Evolutionary conservation across 2,329 filamentous ascomycete species (phyloP).

Genomic region (Colletotrichum kahawae): DNA sequence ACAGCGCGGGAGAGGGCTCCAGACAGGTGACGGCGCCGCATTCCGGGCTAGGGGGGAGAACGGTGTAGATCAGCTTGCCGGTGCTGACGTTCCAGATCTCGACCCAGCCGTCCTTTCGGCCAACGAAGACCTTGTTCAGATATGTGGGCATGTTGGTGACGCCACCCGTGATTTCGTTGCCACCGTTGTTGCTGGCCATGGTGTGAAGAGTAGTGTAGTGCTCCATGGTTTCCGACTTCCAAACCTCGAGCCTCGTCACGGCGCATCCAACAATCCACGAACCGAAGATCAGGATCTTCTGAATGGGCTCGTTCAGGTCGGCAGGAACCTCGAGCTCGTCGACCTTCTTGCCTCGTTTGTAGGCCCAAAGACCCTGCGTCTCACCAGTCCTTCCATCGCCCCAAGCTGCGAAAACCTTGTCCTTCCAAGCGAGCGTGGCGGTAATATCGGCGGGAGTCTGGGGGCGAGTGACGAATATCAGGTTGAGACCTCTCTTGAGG

Average conservation of each 20-base stretch:
- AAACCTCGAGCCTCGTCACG: constrained; percentile 80
- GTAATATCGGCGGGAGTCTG: constrained; percentile 88
- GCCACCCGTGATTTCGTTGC: constrained; percentile 75
- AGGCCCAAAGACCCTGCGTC: constrained; percentile 81
- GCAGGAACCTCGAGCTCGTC: constrained; percentile 73
- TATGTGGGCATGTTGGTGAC: constrained; percentile 92
- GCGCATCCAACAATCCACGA: constrained; percentile 89
- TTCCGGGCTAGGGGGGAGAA: constrained; percentile 75
- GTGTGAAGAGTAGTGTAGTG: constrained; percentile 87
- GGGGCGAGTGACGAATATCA: constrained; percentile 91
- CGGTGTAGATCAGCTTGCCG: constrained; percentile 87
- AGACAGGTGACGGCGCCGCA: constrained; percentile 87
- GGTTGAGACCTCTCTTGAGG: constrained; percentile 83
- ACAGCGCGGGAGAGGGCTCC: constrained; percentile 82
- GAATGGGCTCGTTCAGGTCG: constrained; percentile 73
- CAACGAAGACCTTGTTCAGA: constrained; percentile 94
- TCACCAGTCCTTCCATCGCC: constrained; percentile 62
- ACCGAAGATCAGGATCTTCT: constrained; percentile 81
- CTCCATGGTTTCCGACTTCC: constrained; percentile 82
- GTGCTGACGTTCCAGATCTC: constrained; percentile 99
- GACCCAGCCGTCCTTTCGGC: constrained; percentile 83
- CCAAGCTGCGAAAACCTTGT: constrained; percentile 89
- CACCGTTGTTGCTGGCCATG: constrained; percentile 58
- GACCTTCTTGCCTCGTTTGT: constrained; percentile 87
- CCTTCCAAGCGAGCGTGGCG: constrained; percentile 85